These are phyloP conservation scores for Penicillium coprophilum DNA, from an alignment of 495 filamentous ascomycete species.

Conservation along the genomic window DNA sequence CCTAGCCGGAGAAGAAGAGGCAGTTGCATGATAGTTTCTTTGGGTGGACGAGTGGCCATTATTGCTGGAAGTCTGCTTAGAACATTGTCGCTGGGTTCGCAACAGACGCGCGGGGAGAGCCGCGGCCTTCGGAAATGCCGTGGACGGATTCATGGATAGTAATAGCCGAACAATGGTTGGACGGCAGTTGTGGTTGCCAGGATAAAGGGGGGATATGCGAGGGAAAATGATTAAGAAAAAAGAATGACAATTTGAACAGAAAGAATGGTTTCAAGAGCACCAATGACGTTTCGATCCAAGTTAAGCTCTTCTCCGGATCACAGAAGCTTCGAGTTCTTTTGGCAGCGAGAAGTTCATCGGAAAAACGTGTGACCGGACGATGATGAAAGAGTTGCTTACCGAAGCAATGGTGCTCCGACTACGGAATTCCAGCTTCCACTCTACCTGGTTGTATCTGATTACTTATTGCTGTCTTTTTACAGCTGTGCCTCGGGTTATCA, in stretches of 20 bases:
- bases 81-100: slow-evolving; percentile 41
- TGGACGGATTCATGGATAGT: slow-evolving; percentile 43
- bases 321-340: slow-evolving; percentile 41
- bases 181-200: slow-evolving; percentile 8
- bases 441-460: slow-evolving; percentile 8
- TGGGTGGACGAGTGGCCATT: slow-evolving; percentile 25
- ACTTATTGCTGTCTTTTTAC: slow-evolving; percentile 16
- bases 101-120: slow-evolving; percentile 46
- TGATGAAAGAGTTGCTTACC: slow-evolving; percentile 43
- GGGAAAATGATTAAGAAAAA: slow-evolving; percentile 6
- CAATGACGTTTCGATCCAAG: slow-evolving; percentile 13
- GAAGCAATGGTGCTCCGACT: slow-evolving; percentile 33
- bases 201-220: background rate
- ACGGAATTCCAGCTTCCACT: slow-evolving; percentile 24
- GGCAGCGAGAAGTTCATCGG: slow-evolving; percentile 30
- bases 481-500: slow-evolving; percentile 20
- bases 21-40: slow-evolving; percentile 32
- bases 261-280: slow-evolving; percentile 15
- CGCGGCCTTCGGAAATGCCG: slow-evolving; percentile 48
- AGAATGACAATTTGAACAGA: slow-evolving; percentile 14
- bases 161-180: slow-evolving; percentile 22
- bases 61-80: slow-evolving; percentile 30
- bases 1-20: slow-evolving; percentile 24
- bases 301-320: slow-evolving; percentile 11
- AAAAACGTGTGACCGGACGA: slow-evolving; percentile 27